These are phyloP conservation scores for Tetracentron sinense DNA, from an alignment of 164 flowering plant genomes.

Conservation along the genomic window DNA sequence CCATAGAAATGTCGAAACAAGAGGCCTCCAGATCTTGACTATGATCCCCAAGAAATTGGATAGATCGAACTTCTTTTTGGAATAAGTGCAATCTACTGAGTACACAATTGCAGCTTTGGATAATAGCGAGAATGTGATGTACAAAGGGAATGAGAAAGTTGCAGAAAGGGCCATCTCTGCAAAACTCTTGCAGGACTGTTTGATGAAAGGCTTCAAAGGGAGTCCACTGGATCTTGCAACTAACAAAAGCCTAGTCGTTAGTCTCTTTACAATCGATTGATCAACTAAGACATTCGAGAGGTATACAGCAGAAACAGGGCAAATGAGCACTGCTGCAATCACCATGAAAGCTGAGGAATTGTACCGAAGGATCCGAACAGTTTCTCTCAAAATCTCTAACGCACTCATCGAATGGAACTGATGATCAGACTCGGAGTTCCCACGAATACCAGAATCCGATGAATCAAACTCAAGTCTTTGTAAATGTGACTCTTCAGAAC, in stretches of 20 bases:
- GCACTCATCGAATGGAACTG: slow-evolving; percentile 59
- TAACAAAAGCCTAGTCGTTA: slow-evolving; percentile 53
- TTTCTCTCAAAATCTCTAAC: slow-evolving; percentile 82
- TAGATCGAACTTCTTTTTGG: slow-evolving; percentile 44
- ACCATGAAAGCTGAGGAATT: slow-evolving; percentile 56
- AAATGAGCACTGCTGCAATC: slow-evolving; percentile 62
- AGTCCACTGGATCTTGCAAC: slow-evolving; percentile 72
- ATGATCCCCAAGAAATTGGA: slow-evolving; percentile 45
- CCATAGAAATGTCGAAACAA: slow-evolving; percentile 69
- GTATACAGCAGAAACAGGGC: slow-evolving; percentile 67
- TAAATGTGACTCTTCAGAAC: neutral
- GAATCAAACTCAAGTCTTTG: neutral
- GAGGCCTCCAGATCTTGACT: slow-evolving; percentile 66
- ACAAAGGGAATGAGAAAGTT: slow-evolving; percentile 70
- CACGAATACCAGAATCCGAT: neutral
- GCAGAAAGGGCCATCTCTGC: slow-evolving; percentile 63
- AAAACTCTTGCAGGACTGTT: slow-evolving; percentile 58
- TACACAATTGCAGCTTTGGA: slow-evolving; percentile 82
- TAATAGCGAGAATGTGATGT: slow-evolving; percentile 52
- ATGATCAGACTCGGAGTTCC: slow-evolving; percentile 14
- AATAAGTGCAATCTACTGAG: slow-evolving; percentile 78
- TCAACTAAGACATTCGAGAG: slow-evolving; percentile 72
- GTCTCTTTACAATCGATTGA: slow-evolving; percentile 51
- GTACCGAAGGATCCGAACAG: slow-evolving; percentile 68
- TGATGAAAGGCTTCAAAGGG: slow-evolving; percentile 54